phyloP scores from a whole-genome alignment of 768 basidiomycete genomes.

The Kwoniella botswanensis region DNA sequence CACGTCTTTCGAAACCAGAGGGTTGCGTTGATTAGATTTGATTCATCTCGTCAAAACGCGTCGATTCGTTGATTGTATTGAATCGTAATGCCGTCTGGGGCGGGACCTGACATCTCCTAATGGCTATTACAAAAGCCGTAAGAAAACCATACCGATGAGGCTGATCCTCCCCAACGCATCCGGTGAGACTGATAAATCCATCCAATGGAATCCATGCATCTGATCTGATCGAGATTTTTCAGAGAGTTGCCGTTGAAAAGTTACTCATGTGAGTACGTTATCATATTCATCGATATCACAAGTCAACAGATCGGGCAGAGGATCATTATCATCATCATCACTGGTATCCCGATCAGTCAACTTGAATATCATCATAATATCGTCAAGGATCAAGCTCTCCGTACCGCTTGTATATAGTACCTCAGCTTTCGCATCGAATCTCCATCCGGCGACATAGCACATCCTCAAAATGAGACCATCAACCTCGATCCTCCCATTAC shows the following conservation, averaged over 20 bases:
- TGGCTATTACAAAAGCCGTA: neutral
- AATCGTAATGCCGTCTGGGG: neutral
- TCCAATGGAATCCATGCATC: neutral
- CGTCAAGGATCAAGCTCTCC: no score
- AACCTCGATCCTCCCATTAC: neutral
- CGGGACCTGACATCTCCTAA: neutral
- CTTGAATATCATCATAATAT: no score
- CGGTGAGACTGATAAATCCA: no score
- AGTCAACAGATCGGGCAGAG: no score
- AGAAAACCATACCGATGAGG: neutral
- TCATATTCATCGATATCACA: neutral
- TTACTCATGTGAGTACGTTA: neutral
- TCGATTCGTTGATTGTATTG: neutral
- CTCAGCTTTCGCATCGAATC: no score
- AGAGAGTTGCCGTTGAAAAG: neutral
- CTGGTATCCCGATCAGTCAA: no score
- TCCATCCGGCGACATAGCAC: neutral
- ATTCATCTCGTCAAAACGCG: neutral
- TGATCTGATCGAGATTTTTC: neutral
- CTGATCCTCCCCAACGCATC: neutral
- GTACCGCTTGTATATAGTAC: no score
- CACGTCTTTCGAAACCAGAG: neutral
- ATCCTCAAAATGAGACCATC: constrained; percentile 9
- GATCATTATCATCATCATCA: no score
- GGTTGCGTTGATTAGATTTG: neutral